Evolutionary conservation across 179 eudicot genomes (phyloP), one percentile per base, ranked within the genome.

Genomic region (Drosera spatulata): DNA sequence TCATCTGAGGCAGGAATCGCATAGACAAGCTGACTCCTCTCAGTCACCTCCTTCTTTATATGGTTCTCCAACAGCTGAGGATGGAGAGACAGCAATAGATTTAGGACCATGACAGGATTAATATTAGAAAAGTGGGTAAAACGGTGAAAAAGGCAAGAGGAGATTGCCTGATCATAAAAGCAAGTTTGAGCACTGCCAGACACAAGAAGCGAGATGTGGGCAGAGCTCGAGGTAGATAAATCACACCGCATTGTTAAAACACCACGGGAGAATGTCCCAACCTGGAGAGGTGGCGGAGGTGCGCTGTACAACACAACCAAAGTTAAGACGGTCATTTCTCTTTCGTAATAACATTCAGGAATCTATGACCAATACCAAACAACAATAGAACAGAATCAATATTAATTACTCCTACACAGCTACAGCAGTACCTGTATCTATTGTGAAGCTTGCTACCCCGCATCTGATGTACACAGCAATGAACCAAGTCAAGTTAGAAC

Each of bases 191-290:
- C 95, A 75, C 99, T 93, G 41, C 99, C 99, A 0, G 97, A 93
- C 10, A 93, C 93, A 65, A 93, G 71, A 62, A 93, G 90, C 59
- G 99, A 89, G 61, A 93, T 82, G 69, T 93, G 95, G 59, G 99
- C 78, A 61, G 86, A 79, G 60, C 81, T 86, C 75, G 83, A 78
- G 15, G 99, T 89, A 57, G 97, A 86, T 41, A 89, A 66, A 80
- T 93, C 99, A 76, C 99, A 93, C 46, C 86, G 71, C 99, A 93
- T 93, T 46, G 97, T 93, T 69, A 93, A 95, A 72, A 93, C 88
- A 60, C 97, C 99, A 45, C 97, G 99, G 54, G 96, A 89, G 79
- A 93, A 82, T 63, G 86, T 79, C 63, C 86, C 99, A 46, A 96
- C 99, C 75, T 93, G 97, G 64, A 89, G 90, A 40, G 99, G 99